These are phyloP conservation scores for Cyclaneusma minus DNA, from an alignment of 2,329 filamentous ascomycete genomes.

Conservation along the genomic window DNA sequence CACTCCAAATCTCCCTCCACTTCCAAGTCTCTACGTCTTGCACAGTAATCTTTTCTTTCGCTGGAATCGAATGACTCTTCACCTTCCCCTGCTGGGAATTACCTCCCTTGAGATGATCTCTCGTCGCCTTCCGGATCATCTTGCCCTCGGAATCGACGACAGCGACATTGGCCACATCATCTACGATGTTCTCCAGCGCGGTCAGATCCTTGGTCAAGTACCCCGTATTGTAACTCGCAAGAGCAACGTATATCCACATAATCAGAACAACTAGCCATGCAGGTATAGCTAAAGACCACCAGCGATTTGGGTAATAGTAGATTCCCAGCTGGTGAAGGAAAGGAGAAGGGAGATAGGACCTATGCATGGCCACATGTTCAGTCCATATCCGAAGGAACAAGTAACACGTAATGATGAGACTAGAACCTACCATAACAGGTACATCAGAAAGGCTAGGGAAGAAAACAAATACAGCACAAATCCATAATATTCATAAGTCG, in stretches of 20 bases:
- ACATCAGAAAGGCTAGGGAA: constrained; percentile 61
- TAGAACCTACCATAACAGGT: constrained; percentile 40
- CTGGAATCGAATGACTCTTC: constrained; percentile 21
- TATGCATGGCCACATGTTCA: too few species aligned
- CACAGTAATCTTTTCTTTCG: constrained; percentile 18
- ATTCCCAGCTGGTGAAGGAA: constrained; percentile 89
- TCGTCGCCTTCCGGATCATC: constrained; percentile 20
- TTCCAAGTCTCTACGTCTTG: constrained; percentile 22
- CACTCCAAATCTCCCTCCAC: constrained; percentile 77
- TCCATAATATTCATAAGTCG: constrained; percentile 99
- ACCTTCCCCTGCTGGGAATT: constrained; percentile 20
- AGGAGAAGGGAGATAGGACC: constrained; percentile 82
- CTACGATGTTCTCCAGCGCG: constrained; percentile 78
- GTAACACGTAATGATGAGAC: too few species aligned
- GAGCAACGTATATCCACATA: constrained; percentile 85
- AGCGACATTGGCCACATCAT: constrained; percentile 76
- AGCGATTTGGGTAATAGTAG: constrained; percentile 91
- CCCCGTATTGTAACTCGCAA: constrained; percentile 81
- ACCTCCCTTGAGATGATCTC: constrained; percentile 20
- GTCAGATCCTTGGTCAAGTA: constrained; percentile 69
- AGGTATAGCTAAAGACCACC: constrained; percentile 92
- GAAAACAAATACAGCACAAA: constrained; percentile 93
- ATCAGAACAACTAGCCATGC: constrained; percentile 79
- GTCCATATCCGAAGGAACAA: constrained; percentile 35
- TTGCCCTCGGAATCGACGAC: constrained; percentile 59